Evolutionary conservation across 73 alveolate genomes (phyloP), one percentile per base, ranked within the genome.

Genomic region (Paramecium caudatum): DNA sequence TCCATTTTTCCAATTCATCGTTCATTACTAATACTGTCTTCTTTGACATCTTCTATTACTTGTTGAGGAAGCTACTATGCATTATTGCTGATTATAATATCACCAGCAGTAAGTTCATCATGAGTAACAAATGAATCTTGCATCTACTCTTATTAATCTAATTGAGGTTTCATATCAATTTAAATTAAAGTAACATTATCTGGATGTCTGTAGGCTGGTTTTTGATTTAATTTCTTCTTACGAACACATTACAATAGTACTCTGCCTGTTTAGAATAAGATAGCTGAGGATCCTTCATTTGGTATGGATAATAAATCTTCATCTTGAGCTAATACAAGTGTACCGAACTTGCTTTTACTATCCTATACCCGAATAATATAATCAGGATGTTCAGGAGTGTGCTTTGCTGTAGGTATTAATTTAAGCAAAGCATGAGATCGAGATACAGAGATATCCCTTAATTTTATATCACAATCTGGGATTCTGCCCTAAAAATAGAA

Each of bases 381-480:
- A 33, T 90, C 87, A 39, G 65, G 65, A 41, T 74, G 16, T 3
- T 74, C 69, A 19, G 8, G 69, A 19, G 88, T 39, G 21, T 36
- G 65, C 16, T 74, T 74, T 9, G 17, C 32, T 1, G 62, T 74
- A 2, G 43, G 45, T 39, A 74, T 74, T 5, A 74, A 43, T 39
- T 36, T 95, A 3, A 96, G 61, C 21, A 78, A 43, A 8, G 98
- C 97, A 90, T 96, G 99, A 50, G 83, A 81, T 43, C 99, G 78
- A 19, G 97, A 93, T 16, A 96, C 99, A 3, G 97, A 91, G 34
- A 96, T 96, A 81, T 96, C 99, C 21, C 88, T 90, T n/a, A 96
- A 92, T 78, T 96, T 82, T 15, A 96, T 82, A 33, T 96, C 97
- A 45, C 95, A 70, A 46, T 96, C 99, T 47, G 92, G 97, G 13